These are phyloP conservation scores for Panaeolus cyanescens DNA, from an alignment of 768 basidiomycete species.

Conservation along the genomic window DNA sequence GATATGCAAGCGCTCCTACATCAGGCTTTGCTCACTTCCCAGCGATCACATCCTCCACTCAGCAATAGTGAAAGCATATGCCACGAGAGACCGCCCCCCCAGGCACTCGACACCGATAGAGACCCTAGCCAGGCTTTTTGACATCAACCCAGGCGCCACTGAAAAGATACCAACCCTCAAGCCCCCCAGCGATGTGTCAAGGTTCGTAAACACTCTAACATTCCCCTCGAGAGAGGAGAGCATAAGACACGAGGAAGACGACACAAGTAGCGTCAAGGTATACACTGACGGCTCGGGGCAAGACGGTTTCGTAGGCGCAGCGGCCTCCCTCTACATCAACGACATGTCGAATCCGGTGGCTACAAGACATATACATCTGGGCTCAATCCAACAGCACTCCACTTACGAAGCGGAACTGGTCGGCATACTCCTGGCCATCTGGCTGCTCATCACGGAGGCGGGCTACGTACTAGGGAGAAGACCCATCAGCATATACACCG, in stretches of 20 bases:
- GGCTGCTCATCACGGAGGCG: constrained; percentile 7
- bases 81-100: too few relatives aligned
- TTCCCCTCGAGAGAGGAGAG: background rate
- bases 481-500: constrained; percentile 9
- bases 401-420: constrained; percentile 21
- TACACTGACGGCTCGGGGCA: constrained; percentile 14
- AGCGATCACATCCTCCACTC: too few relatives aligned
- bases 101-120: too few relatives aligned
- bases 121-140: too few relatives aligned
- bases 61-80: too few relatives aligned
- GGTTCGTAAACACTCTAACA: too few relatives aligned
- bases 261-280: background rate
- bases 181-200: too few relatives aligned
- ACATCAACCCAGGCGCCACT: too few relatives aligned
- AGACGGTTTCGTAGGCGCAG: constrained; percentile 19
- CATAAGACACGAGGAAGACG: background rate
- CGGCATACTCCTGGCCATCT: constrained; percentile 17
- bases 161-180: too few relatives aligned
- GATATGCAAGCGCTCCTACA: too few relatives aligned
- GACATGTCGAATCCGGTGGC: background rate
- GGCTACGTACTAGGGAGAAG: background rate
- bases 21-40: too few relatives aligned
- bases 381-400: constrained; percentile 12
- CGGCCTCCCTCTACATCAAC: constrained; percentile 10
- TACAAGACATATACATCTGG: constrained; percentile 16